Conservation (phyloP, 139 green algal genomes). For the Picochlorum sp. region DNA sequence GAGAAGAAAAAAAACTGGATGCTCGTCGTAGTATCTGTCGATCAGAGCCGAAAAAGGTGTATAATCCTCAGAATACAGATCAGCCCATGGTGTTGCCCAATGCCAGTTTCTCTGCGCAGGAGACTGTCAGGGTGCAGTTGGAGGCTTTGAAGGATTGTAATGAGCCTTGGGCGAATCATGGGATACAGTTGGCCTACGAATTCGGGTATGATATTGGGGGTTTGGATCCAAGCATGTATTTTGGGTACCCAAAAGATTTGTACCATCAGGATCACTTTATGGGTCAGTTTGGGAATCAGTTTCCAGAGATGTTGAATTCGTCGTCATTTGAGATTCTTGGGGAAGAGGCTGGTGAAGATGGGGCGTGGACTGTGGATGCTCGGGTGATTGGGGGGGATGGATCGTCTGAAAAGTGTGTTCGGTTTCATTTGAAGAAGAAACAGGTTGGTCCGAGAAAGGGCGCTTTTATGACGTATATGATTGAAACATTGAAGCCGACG, state of each 20-base stretch:
- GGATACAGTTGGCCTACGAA: conserved; percentile 65
- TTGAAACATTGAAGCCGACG: neutral
- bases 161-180: conserved; percentile 51
- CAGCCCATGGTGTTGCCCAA: conserved; percentile 32
- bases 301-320: conserved; percentile 33
- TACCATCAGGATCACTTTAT: conserved; percentile 60
- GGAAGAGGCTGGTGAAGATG: conserved; percentile 13
- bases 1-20: too few relatives aligned
- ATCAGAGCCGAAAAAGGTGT: neutral
- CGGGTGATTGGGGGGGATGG: neutral
- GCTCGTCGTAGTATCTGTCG: too few relatives aligned
- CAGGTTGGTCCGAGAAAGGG: conserved; percentile 43
- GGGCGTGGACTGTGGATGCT: neutral
- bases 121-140: conserved; percentile 37
- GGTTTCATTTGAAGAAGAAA: conserved; percentile 33
- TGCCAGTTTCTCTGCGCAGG: conserved; percentile 16
- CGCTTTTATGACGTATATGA: conserved; percentile 39
- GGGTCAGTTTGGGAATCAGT: conserved; percentile 31
- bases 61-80: conserved; percentile 47
- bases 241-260: conserved; percentile 31
- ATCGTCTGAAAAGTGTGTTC: neutral
- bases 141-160: conserved; percentile 36
- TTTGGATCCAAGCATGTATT: conserved; percentile 51
- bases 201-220: conserved; percentile 65
- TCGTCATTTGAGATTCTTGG: conserved; percentile 7